Percentiles rank a stretch among this genome's conserved stretches.
Conservation (phyloP, 768 basidiomycete genomes). For the Hypholoma sublateritium region DNA sequence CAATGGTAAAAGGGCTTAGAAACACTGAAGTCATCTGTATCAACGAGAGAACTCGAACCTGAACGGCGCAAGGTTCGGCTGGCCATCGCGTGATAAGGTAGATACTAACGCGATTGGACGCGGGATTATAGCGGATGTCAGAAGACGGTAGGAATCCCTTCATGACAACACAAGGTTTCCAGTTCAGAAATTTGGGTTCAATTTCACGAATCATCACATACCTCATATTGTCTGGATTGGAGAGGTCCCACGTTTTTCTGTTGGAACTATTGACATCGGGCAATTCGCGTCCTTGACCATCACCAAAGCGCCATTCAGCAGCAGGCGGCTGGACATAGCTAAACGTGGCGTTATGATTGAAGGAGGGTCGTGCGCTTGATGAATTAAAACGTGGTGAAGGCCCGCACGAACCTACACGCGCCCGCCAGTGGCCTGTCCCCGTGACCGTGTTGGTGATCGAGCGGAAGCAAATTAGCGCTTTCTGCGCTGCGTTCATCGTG, state of each 20-base stretch:
- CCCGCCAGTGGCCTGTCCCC: neutral
- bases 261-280: constrained; percentile 29
- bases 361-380: constrained; percentile 17
- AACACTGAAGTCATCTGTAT: neutral
- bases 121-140: constrained; percentile 61
- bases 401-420: no score
- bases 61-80: constrained; percentile 65
- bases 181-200: neutral
- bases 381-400: constrained; percentile 5
- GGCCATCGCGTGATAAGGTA: constrained; percentile 47
- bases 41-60: constrained; percentile 39
- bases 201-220: constrained; percentile 6
- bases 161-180: neutral
- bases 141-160: constrained; percentile 46
- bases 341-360: constrained; percentile 27
- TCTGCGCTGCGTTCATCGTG: neutral
- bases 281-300: constrained; percentile 28
- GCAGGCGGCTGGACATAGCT: constrained; percentile 36
- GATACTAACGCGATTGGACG: constrained; percentile 72
- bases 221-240: constrained; percentile 15
- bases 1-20: constrained; percentile 8
- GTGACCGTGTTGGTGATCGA: constrained; percentile 12
- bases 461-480: neutral
- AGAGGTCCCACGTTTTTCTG: constrained; percentile 38
- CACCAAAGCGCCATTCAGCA: constrained; percentile 43